Conservation (phyloP, 1,284 basidiomycete genomes). For the Trametes sp. region DNA sequence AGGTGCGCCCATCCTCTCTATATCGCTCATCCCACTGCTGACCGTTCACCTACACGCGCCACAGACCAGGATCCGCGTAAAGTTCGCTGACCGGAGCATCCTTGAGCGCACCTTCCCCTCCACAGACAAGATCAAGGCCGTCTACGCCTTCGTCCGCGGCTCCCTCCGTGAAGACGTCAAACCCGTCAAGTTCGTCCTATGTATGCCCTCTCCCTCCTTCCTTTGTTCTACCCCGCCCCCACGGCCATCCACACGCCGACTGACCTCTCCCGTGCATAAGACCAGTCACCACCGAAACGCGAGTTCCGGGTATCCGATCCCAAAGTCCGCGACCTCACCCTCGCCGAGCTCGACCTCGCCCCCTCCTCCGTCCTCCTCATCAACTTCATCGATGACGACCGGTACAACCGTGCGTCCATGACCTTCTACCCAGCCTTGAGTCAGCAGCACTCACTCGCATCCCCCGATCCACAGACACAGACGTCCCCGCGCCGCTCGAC, state of each 20-base stretch:
- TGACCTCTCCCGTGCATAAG: conserved; percentile 37
- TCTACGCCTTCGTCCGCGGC: conserved; percentile 86
- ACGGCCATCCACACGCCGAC: neutral
- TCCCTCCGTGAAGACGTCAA: conserved; percentile 76
- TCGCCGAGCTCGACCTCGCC: conserved; percentile 77
- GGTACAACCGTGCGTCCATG: conserved; percentile 68
- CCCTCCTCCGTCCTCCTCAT: conserved; percentile 45
- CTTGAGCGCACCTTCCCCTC: conserved; percentile 84
- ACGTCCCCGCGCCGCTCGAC: conserved; percentile 71
- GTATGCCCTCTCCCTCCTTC: conserved; percentile 49
- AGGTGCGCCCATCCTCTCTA: conserved; percentile 58
- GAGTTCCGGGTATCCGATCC: conserved; percentile 84
- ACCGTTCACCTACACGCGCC: neutral
- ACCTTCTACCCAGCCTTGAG: neutral
- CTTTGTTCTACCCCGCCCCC: neutral
- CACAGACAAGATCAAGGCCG: conserved; percentile 75
- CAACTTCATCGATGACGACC: conserved; percentile 71
- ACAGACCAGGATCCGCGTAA: conserved; percentile 83
- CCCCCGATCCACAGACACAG: conserved; percentile 29
- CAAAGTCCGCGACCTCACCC: conserved; percentile 60
- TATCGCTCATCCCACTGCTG: neutral
- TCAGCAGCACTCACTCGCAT: neutral
- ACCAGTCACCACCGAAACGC: conserved; percentile 81
- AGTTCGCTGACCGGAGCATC: conserved; percentile 82
- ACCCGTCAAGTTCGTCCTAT: conserved; percentile 82